A percentile compares a stretch with the other conserved stretches of the same genome.
Evolutionary conservation across 1,284 basidiomycete species (phyloP).

Genomic region (Neonothopanus nambi): DNA sequence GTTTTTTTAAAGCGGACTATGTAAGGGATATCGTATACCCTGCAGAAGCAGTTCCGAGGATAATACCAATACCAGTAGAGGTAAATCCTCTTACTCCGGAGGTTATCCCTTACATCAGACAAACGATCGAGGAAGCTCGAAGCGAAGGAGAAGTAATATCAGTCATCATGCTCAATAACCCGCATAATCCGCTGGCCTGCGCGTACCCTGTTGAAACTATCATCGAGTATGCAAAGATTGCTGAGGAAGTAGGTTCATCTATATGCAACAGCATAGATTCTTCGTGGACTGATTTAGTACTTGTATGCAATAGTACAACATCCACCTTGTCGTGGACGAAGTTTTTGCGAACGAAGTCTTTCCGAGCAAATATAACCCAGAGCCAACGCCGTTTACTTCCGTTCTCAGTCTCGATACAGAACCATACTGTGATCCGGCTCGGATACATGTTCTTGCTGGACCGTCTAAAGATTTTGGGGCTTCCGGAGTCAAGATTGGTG

Average conservation of each 20-base stretch:
- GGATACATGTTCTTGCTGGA: constrained; percentile 19
- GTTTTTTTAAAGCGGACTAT: constrained; percentile 10
- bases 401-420: constrained; percentile 13
- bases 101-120: constrained; percentile 8
- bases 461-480: constrained; percentile 21
- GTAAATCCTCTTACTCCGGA: constrained; percentile 13
- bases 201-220: constrained; percentile 18
- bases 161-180: constrained; percentile 17
- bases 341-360: constrained; percentile 20
- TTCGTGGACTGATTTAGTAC: not conserved
- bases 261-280: not conserved
- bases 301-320: constrained; percentile 11
- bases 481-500: constrained; percentile 18
- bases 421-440: constrained; percentile 4
- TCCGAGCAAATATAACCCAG: constrained; percentile 10
- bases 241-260: constrained; percentile 15
- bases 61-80: constrained; percentile 14
- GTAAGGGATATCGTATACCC: constrained; percentile 15
- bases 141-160: not conserved
- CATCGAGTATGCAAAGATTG: constrained; percentile 14
- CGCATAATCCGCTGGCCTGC: constrained; percentile 19
- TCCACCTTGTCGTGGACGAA: constrained; percentile 19
- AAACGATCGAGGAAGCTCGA: constrained; percentile 5
- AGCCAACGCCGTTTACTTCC: constrained; percentile 15
- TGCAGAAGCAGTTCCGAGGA: constrained; percentile 10